Base-by-base conservation (phyloP, 495 filamentous ascomycete species). In the Xylaria telfairii region DNA sequence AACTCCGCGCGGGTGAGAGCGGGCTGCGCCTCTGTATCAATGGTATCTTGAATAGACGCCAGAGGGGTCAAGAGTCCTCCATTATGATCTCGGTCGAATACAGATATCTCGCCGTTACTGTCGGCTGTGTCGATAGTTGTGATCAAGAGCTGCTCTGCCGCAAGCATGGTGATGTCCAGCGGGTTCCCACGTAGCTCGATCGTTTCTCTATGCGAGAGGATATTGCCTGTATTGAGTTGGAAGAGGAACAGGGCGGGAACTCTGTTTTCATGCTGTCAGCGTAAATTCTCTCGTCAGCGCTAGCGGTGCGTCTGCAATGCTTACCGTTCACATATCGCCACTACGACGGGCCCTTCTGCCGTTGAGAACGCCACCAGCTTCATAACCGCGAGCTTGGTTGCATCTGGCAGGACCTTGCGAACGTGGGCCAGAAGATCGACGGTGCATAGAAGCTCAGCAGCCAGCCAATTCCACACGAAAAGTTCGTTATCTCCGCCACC, bases 401-500 rank as follows among this genome's bases (percentile, higher is more conserved):
- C 71, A 46, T 72, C 72, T 2, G 79, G 72, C 15, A 66, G 59
- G 15, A 83, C 71, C 12, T 73, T 41, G 53, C 76, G 74, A 10
- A 88, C 82, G 1, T 77, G 76, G 6, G 68, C 67, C 5, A 85
- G 80, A 12, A 93, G 68, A 57, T 86, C 81, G 0, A 88, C 69
- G 70, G 84, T 89, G 32, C 88, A 82, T 1, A 91, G 70, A 5
- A 90, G 68, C 42, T 78, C 76, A 0, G 88, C 87, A 9, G 81
- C 75, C 17, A 77, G 74, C 96, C 96, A 99, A 69, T 94, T 85
- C 95, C 95, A 98, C 6, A 94, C 81, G 69, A 91, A 86, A 5
- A 99, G 65, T 68, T 89, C 84, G 66, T 90, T 85, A 74, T 97
- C 94, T 2, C 95, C 95, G 41, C 94, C 96, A 39, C 93, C 96